Conservation (phyloP, 2,329 filamentous ascomycete species). For the Chalaropsis ovoidea region DNA sequence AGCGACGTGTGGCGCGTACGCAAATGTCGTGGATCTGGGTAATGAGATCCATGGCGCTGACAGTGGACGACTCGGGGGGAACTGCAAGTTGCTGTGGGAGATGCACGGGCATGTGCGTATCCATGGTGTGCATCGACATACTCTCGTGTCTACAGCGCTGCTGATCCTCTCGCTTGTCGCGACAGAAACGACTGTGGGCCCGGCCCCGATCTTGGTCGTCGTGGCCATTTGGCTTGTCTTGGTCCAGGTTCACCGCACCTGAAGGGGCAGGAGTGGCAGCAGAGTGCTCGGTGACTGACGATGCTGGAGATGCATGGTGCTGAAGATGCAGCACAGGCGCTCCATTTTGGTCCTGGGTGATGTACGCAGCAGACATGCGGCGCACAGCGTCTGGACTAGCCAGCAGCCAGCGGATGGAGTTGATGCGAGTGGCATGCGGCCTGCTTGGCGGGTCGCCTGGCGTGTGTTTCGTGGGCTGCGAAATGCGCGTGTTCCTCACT, state of each 20-base stretch:
- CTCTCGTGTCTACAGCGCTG: not conserved
- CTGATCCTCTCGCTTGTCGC: not conserved
- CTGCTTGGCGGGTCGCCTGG: not conserved
- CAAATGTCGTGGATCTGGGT: constrained; percentile 28
- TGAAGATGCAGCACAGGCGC: constrained; percentile 15
- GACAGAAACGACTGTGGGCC: not conserved
- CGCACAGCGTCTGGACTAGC: constrained; percentile 6
- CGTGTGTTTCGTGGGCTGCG: not conserved
- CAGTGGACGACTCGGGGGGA: not conserved
- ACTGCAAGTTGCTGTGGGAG: constrained; percentile 7
- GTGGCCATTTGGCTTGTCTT: not conserved
- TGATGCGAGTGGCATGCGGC: constrained; percentile 4
- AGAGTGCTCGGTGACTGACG: not conserved
- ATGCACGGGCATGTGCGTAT: not conserved
- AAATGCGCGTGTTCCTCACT: not conserved
- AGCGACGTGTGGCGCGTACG: constrained; percentile 27
- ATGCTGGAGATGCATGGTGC: not conserved
- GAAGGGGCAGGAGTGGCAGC: not conserved
- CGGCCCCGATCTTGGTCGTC: not conserved
- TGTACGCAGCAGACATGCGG: constrained; percentile 16
- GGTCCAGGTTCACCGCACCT: not conserved
- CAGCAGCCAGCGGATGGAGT: constrained; percentile 20
- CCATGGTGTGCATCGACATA: not conserved
- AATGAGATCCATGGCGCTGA: constrained; percentile 16
- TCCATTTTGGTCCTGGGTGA: constrained; percentile 10